A percentile compares a stretch with the other conserved stretches of the same genome.
These are phyloP conservation scores for Debaryomyces prosopidis DNA, from an alignment of 805 yeast species.

Conservation along the genomic window DNA sequence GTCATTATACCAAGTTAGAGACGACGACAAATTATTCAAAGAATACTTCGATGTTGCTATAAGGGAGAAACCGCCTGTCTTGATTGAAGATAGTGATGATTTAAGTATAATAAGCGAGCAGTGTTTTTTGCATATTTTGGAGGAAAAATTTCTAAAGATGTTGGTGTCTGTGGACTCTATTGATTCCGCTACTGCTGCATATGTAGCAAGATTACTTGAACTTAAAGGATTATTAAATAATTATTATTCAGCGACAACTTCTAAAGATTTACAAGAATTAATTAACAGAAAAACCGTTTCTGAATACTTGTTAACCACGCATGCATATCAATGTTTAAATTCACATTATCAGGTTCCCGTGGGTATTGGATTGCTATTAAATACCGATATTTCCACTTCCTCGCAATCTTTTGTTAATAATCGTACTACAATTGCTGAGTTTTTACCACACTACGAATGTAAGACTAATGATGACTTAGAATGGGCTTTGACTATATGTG, in stretches of 20 bases:
- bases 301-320: constrained; percentile 54
- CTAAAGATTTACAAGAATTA: constrained; percentile 8
- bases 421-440: constrained; percentile 48
- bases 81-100: constrained; percentile 39
- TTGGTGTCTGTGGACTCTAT: constrained; percentile 59
- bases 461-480: constrained; percentile 74
- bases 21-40: constrained; percentile 39
- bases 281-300: constrained; percentile 40
- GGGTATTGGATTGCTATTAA: constrained; percentile 62
- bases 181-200: constrained; percentile 65
- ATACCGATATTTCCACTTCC: constrained; percentile 44
- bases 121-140: constrained; percentile 55
- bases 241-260: constrained; percentile 24
- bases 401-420: constrained; percentile 34
- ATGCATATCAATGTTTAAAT: constrained; percentile 55
- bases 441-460: constrained; percentile 61
- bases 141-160: constrained; percentile 56
- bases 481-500: constrained; percentile 75
- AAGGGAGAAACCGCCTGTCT: constrained; percentile 30
- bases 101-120: constrained; percentile 32
- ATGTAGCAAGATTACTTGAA: constrained; percentile 60
- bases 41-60: constrained; percentile 36
- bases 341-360: constrained; percentile 59
- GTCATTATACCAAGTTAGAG: constrained; percentile 55
- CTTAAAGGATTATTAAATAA: constrained; percentile 56